Evolutionary conservation across 306 rosid species (phyloP).

Genomic region (Cucumis hystrix): DNA sequence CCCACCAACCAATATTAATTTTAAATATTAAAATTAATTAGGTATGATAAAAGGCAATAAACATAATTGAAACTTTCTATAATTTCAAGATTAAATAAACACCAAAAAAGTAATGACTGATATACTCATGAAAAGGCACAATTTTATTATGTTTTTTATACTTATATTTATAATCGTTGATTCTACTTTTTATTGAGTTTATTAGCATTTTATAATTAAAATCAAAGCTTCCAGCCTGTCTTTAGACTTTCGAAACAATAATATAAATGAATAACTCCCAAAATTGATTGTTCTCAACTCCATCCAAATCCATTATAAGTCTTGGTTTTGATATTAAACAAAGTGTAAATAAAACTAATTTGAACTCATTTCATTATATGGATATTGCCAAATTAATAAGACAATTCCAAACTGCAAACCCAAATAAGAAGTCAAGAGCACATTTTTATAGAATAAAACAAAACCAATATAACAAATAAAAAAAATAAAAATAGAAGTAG

Average conservation of each 20-base stretch:
- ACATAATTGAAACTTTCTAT: neutral
- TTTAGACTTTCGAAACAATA: neutral
- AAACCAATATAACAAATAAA: neutral
- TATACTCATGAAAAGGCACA: neutral
- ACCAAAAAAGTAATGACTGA: neutral
- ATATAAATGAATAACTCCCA: neutral
- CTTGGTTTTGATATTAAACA: neutral
- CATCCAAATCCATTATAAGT: neutral
- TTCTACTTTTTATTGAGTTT: neutral
- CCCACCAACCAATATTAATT: too few relatives aligned
- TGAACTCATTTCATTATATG: neutral
- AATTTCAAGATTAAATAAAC: neutral
- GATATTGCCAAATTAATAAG: neutral
- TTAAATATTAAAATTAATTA: too few relatives aligned
- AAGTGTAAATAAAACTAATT: neutral
- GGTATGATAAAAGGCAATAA: neutral
- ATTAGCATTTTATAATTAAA: neutral
- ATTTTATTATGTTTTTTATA: neutral
- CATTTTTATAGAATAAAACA: neutral
- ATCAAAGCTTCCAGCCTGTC: conserved; percentile 3
- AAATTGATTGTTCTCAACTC: neutral
- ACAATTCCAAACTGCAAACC: neutral
- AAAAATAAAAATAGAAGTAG: neutral
- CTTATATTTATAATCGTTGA: neutral
- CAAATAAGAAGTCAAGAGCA: neutral